Evolutionary conservation across 2,329 filamentous ascomycete genomes (phyloP), one percentile per base, ranked within the genome.

Genomic region (Cytospora schulzeri): DNA sequence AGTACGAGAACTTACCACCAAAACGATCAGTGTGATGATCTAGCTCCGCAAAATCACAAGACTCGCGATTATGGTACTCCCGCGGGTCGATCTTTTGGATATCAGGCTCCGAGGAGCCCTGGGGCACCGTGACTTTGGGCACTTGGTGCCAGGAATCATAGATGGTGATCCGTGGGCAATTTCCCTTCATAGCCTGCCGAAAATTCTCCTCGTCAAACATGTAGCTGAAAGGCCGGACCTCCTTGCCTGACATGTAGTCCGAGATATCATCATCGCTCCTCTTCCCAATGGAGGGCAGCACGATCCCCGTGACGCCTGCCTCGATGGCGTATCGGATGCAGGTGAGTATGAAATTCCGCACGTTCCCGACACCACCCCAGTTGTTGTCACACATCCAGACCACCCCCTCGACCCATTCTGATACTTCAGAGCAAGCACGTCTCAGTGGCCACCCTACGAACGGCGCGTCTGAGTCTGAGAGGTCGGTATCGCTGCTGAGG

Each of bases 381-480:
- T 83, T 83, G 69, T 82, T 81, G 70, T 81, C 80, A 73, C 81
- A 83, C 24, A 80, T 72, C 65, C 78, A 82, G n/a, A 81, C 74
- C 26, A 82, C 68, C 1, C 79, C 79, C 0, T 77, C 74, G 1
- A 74, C 73, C 75, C 76, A 80, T n/a, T 63, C 60, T 0, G 63
- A 68, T 1, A 78, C 74, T 66, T 82, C 80, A n/a, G 76, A 73
- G 71, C 81, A 82, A 4, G 78, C 73, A 6, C 80, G 71, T 38
- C 73, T 72, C 48, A 82, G 69, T 12, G 81, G 80, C 80, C 80
- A 80, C 38, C 76, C 73, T 68, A 81, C 70, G 69, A 82, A 82
- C 12, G 77, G 77, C 2, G 77, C 75, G 38, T 79, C 76, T n/a
- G 75, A 73, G 17, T 73, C 70, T 12, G 77, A 77, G 14, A 80